phyloP scores from a whole-genome alignment of 345 rosid genomes.

The Sonneratia alba region DNA sequence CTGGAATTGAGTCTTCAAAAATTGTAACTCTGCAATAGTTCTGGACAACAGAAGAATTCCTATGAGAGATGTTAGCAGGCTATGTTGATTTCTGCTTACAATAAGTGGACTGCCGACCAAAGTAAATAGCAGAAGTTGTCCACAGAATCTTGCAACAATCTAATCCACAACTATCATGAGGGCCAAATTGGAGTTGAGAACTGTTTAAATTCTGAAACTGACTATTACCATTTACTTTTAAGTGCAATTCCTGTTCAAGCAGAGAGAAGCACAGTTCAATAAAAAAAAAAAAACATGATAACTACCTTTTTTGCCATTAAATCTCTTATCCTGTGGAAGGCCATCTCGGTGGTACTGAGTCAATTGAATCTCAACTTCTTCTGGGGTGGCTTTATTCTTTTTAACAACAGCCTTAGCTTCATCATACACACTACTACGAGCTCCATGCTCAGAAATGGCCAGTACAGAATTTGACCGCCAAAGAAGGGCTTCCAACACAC shows the following conservation, averaged over 20 bases:
- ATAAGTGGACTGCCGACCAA: not conserved
- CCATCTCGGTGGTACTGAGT: constrained; percentile 62
- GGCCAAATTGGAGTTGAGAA: not conserved
- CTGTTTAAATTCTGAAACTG: not conserved
- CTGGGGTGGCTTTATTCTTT: constrained; percentile 87
- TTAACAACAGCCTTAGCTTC: constrained; percentile 83
- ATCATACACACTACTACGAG: constrained; percentile 87
- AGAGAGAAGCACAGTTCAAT: not conserved
- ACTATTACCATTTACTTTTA: not conserved
- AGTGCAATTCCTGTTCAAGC: not conserved
- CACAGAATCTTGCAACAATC: not conserved
- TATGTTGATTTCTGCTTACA: not conserved
- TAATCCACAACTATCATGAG: not conserved
- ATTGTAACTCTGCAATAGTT: not conserved
- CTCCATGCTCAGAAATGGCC: constrained; percentile 95
- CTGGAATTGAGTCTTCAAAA: not conserved
- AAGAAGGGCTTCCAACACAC: constrained; percentile 82
- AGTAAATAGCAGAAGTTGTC: not conserved
- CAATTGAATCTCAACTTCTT: constrained; percentile 78
- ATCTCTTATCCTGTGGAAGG: constrained; percentile 66
- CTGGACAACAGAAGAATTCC: no score
- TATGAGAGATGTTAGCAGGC: not conserved
- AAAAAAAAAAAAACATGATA: not conserved
- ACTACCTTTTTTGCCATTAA: constrained; percentile 73
- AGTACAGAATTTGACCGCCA: constrained; percentile 80